Evolutionary conservation across 306 rosid genomes (phyloP), one percentile per base, ranked within the genome.

Genomic region (Hippophae gyantsensis): DNA sequence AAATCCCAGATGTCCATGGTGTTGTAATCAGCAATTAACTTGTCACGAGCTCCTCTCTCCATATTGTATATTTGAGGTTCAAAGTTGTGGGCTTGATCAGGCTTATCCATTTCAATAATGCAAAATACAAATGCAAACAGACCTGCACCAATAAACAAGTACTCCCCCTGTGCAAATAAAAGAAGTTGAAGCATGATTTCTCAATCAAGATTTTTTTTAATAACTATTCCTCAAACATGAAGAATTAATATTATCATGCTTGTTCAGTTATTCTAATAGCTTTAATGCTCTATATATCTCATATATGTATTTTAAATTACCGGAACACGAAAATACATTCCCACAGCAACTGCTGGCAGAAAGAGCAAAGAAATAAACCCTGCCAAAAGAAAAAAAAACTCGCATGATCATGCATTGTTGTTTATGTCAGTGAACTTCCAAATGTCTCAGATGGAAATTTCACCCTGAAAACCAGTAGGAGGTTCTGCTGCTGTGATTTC

Each of bases 381-480:
- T 87, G 79, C 69, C 23, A 71, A 73, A 52, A 48, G 63, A 53
- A 67, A n/a, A 60, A 64, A 61, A 25, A 52, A 53, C 38, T 14
- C 48, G 14, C 49, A 60, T 43, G 6, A 58, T 64, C 14, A 54
- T 49, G 46, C 43, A 25, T 2, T 45, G 18, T 45, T 42, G 51
- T 13, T 57, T 10, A 63, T 58, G 38, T 52, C 48, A 13, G 52
- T 13, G 53, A 60, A 62, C 26, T 55, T 48, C 18, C 1, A 49
- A 59, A 66, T 26, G 23, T 44, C 52, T 52, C 5, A 47, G 25
- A 38, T 42, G 58, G 51, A 45, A 3, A 13, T 48, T 48, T 61
- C 18, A 92, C 98, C 98, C 60, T 92, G 96, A 74, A 92, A 92
- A 61, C 98, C 95, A 2, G 96, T 85, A 13, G 98, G 96, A 12